phyloP scores from a whole-genome alignment of 179 eudicot genomes.

The Silene vulgaris region DNA sequence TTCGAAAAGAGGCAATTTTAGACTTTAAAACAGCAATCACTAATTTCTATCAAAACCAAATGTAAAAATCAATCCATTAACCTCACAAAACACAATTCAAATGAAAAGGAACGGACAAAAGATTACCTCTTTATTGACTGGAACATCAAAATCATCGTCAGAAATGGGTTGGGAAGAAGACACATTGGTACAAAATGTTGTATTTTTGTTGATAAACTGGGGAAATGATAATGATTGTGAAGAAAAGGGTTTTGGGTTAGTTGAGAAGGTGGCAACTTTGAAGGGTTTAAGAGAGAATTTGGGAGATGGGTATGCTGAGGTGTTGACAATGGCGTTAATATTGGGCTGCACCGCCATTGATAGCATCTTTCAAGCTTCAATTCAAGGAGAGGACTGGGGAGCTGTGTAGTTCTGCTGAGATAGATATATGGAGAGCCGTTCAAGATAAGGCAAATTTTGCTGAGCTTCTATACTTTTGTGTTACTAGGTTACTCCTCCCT shows the following conservation, averaged over 20 bases:
- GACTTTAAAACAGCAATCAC: too few species aligned
- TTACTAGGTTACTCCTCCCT: too few species aligned
- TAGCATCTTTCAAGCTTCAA: constrained; percentile 28
- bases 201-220: constrained; percentile 16
- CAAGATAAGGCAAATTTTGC: neutral
- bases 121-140: constrained; percentile 28
- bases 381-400: constrained; percentile 6
- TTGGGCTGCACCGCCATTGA: constrained; percentile 47
- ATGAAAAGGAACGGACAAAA: neutral
- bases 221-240: constrained; percentile 15
- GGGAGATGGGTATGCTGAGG: constrained; percentile 26
- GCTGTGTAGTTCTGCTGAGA: neutral
- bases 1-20: too few species aligned
- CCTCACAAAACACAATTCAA: neutral
- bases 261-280: constrained; percentile 27
- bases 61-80: neutral
- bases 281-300: constrained; percentile 29
- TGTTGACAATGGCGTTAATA: constrained; percentile 24
- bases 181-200: constrained; percentile 23
- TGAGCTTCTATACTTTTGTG: too few species aligned
- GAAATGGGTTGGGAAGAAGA: constrained; percentile 32
- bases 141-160: constrained; percentile 14
- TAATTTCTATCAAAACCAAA: too few species aligned
- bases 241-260: constrained; percentile 24
- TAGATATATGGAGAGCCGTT: neutral